Conservation (phyloP, 2,329 filamentous ascomycete species). For the Phyllosticta citriasiana region DNA sequence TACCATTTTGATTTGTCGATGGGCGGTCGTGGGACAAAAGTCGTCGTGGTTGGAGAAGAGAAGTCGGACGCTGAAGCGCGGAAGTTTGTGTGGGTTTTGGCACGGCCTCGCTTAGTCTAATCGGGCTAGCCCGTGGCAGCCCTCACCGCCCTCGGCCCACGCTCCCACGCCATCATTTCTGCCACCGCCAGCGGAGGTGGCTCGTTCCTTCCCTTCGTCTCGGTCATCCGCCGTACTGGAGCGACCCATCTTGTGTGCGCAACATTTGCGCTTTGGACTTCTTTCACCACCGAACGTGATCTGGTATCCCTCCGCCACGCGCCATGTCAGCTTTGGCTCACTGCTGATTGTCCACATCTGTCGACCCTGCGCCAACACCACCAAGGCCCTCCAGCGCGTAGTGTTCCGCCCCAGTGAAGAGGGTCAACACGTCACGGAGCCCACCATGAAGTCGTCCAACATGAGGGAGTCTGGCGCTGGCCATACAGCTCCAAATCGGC, state of each 20-base stretch:
- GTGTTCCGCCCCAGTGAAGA: slow-evolving; percentile 1
- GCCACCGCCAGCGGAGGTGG: not conserved
- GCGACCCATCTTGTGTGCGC: slow-evolving; percentile 4
- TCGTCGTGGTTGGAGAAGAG: slow-evolving; percentile 7
- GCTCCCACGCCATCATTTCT: not conserved
- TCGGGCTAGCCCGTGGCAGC: not conserved
- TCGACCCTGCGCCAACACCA: not conserved
- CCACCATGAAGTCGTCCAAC: slow-evolving; percentile 11
- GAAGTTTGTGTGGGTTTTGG: slow-evolving; percentile 3
- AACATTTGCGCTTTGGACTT: not conserved
- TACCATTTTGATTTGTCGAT: slow-evolving; percentile 11
- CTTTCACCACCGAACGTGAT: not conserved
- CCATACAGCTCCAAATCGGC: slow-evolving; percentile 14
- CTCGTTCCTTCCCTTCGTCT: not conserved
- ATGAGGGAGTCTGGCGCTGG: slow-evolving; percentile 4
- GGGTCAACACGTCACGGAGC: slow-evolving; percentile 6
- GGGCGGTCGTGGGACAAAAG: slow-evolving; percentile 8
- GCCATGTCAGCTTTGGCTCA: slow-evolving; percentile 4
- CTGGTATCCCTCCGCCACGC: not conserved
- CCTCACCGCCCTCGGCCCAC: not conserved
- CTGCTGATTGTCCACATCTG: not conserved
- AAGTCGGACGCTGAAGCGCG: not conserved
- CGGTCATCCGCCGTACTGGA: slow-evolving; percentile 5
- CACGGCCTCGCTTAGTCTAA: slow-evolving; percentile 1
- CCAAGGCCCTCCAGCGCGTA: not conserved